A percentile compares a stretch with the other conserved stretches of the same genome.
These are phyloP conservation scores for Scopulariopsis brevicaulis DNA, from an alignment of 2,329 filamentous ascomycete species.

Conservation along the genomic window DNA sequence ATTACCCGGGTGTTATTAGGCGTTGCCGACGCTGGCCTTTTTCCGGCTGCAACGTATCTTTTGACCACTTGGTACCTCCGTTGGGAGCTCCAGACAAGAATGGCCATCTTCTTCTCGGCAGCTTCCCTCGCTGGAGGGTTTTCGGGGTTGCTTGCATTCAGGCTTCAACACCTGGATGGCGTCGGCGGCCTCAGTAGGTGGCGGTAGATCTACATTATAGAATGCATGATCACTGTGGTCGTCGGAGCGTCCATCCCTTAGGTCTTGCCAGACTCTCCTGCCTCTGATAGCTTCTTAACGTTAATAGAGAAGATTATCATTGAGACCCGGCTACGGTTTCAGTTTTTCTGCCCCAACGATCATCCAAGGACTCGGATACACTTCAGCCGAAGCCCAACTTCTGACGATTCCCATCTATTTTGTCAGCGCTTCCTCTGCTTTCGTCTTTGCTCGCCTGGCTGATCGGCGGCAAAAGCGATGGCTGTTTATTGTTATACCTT, in stretches of 20 bases:
- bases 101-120: conserved; percentile 72
- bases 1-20: conserved; percentile 3
- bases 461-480: conserved; percentile 5
- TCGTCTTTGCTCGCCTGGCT: conserved; percentile 4
- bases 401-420: conserved; percentile 9
- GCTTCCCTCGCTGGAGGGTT: conserved; percentile 72
- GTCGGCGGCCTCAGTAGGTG: conserved; percentile 46
- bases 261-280: conserved; percentile 70
- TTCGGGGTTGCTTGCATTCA: conserved; percentile 60
- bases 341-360: conserved; percentile 4
- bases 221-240: conserved; percentile 58
- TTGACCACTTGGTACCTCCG: conserved; percentile 48
- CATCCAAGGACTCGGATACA: conserved; percentile 5
- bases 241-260: conserved; percentile 58
- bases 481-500: conserved; percentile 7
- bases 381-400: conserved; percentile 7
- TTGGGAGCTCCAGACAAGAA: conserved; percentile 40
- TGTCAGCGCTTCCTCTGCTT: conserved; percentile 13
- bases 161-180: conserved; percentile 58
- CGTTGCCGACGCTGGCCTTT: conserved; percentile 8
- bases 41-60: conserved; percentile 24
- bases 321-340: conserved; percentile 46
- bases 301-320: background rate
- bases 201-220: conserved; percentile 59
- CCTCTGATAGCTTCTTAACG: conserved; percentile 38